Evolutionary conservation across 2,329 filamentous ascomycete genomes (phyloP).

Genomic region (Phialemonium atrogriseum): DNA sequence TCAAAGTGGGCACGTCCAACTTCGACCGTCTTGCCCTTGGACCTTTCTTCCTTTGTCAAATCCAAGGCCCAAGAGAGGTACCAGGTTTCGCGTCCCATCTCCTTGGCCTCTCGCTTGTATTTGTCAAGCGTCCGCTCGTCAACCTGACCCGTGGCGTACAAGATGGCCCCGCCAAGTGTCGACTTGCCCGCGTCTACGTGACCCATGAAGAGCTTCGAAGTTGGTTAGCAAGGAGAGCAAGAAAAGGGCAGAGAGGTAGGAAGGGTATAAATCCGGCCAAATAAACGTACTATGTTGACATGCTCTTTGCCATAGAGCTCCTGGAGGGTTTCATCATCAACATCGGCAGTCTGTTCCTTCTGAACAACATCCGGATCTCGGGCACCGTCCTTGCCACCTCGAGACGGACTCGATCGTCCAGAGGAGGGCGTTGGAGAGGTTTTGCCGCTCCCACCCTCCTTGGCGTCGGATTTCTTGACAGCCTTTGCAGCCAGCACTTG

Average conservation of each 20-base stretch:
- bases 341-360: slow-evolving; percentile 71
- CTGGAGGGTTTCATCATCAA: slow-evolving; percentile 65
- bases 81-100: slow-evolving; percentile 94
- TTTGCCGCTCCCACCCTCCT: slow-evolving; percentile 55
- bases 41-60: slow-evolving; percentile 89
- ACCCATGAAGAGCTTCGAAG: slow-evolving; percentile 28
- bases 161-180: slow-evolving; percentile 85
- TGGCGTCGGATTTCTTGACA: slow-evolving; percentile 81
- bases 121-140: slow-evolving; percentile 98
- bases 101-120: slow-evolving; percentile 94
- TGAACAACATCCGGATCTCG: slow-evolving; percentile 77
- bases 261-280: too few species aligned
- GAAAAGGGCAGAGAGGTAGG: too few species aligned
- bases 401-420: slow-evolving; percentile 73
- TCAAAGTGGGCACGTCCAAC: slow-evolving; percentile 95
- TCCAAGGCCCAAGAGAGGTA: slow-evolving; percentile 98
- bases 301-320: slow-evolving; percentile 94
- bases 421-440: slow-evolving; percentile 77
- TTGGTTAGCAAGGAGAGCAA: neutral
- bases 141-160: slow-evolving; percentile 97
- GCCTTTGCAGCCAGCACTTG: slow-evolving; percentile 86
- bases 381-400: slow-evolving; percentile 43
- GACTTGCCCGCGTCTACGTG: slow-evolving; percentile 99
- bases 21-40: slow-evolving; percentile 97
- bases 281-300: slow-evolving; percentile 79